Evolutionary conservation across 176 grass and related monocot genomes (phyloP).

Genomic region (Raddia guianensis): DNA sequence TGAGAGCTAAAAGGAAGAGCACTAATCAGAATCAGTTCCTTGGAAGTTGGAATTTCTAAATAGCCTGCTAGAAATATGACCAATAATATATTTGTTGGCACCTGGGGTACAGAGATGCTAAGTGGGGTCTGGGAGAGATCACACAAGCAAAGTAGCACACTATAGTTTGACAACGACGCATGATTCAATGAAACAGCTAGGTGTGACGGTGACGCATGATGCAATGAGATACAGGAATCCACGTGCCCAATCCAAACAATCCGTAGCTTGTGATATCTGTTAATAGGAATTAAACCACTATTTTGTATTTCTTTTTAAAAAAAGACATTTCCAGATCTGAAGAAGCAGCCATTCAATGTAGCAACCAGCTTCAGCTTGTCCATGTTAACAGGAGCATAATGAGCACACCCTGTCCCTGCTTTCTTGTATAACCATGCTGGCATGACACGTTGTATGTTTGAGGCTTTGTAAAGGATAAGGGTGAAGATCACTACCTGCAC

Average conservation of each 20-base stretch:
- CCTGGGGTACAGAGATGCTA: not conserved
- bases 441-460: not conserved
- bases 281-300: too few relatives aligned
- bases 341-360: not conserved
- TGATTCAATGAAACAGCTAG: not conserved
- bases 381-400: not conserved
- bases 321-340: too few relatives aligned
- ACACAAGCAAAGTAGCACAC: not conserved
- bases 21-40: not conserved
- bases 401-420: not conserved
- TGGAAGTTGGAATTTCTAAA: not conserved
- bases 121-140: not conserved
- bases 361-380: not conserved
- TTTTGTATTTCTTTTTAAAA: too few relatives aligned
- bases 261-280: too few relatives aligned
- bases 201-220: too few relatives aligned
- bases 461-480: not conserved
- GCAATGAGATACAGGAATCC: not conserved
- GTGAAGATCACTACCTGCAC: not conserved
- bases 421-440: not conserved
- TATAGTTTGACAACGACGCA: not conserved
- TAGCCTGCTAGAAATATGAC: not conserved
- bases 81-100: not conserved
- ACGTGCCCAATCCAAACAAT: not conserved
- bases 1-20: not conserved